Evolutionary conservation across 768 basidiomycete genomes (phyloP), one percentile per base, ranked within the genome.

Genomic region (Russula virescens): DNA sequence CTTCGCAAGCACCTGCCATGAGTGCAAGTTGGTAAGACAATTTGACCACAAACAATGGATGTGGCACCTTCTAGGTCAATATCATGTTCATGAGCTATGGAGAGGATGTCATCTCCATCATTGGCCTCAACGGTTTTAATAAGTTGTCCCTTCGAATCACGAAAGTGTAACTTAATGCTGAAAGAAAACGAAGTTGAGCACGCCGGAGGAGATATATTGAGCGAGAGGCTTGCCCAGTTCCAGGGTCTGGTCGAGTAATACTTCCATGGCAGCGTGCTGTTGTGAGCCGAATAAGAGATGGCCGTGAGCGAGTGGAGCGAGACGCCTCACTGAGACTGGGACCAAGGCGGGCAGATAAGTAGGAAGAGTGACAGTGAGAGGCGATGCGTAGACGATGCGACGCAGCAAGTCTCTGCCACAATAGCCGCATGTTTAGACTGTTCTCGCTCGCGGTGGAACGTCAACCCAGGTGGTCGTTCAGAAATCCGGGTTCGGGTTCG

Each of bases 41-140:
- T 49, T 18, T 13, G 35, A 28, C 49, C 28, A 43, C 43, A 60
- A 42, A 46, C 49, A 45, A 54, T 48, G 19, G 25, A 45, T 55
- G 52, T 28, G 40, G 64, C 66, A 92, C 95, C 95, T 80, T 98
- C 96, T 21, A 98, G 79, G 72, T 98, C 96, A 58, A 99, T 84
- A 69, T 98, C 96, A 71, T 96, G 85, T 73, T 97, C 95, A 70
- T 97, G 94, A 6, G 95, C 94, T 58, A 99, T 79, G 25, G 86
- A 85, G 38, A 99, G 77, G 42, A 99, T 76, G 71, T 97, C 93
- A 71, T 99, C 96, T 13, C 95, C 97, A 69, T 95, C 94, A 72
- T 89, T 94, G 2, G 82, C 96, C 72, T 98, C 91, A 10, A 97
- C 84, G 0, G 89, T 95, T 75, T 88, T 91, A 47, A 97, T 78